These are phyloP conservation scores for Penicillium italicum DNA, from an alignment of 2,329 filamentous ascomycete species.

Conservation along the genomic window DNA sequence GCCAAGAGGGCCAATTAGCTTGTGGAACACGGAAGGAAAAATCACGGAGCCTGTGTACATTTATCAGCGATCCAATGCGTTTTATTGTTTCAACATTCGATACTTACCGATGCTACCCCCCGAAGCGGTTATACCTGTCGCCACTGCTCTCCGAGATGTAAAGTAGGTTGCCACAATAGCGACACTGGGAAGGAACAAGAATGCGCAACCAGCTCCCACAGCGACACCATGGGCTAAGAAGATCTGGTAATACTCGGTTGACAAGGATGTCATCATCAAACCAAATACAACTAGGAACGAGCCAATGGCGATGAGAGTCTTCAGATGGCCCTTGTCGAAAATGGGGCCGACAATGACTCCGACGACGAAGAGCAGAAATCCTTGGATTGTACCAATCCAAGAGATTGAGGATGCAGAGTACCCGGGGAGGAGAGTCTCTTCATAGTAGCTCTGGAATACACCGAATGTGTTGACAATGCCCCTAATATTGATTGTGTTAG, in stretches of 20 bases:
- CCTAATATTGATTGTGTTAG: slow-evolving; percentile 12
- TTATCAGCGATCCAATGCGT: neutral
- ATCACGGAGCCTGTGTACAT: slow-evolving; percentile 40
- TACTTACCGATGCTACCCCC: slow-evolving; percentile 31
- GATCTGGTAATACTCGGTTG: slow-evolving; percentile 45
- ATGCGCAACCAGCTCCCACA: slow-evolving; percentile 29
- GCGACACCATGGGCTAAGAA: slow-evolving; percentile 34
- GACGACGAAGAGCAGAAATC: slow-evolving; percentile 45
- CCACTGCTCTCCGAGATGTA: slow-evolving; percentile 25
- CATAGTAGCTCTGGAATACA: slow-evolving; percentile 49
- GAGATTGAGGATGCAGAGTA: slow-evolving; percentile 36
- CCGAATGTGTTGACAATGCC: slow-evolving; percentile 44
- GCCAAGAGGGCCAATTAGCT: slow-evolving; percentile 43
- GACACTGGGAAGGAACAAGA: slow-evolving; percentile 29
- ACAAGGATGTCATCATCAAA: slow-evolving; percentile 50
- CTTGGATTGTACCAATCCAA: slow-evolving; percentile 50
- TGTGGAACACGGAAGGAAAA: slow-evolving; percentile 48
- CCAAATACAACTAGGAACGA: slow-evolving; percentile 46
- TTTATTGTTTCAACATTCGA: too few species aligned
- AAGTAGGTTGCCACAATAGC: slow-evolving; percentile 31
- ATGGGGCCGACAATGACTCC: slow-evolving; percentile 47
- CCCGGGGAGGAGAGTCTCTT: slow-evolving; percentile 14
- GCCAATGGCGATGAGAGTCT: slow-evolving; percentile 42
- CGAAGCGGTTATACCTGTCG: slow-evolving; percentile 28
- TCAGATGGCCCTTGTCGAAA: slow-evolving; percentile 49